These are phyloP conservation scores for Kregervanrija pseudodelftensis DNA, from an alignment of 805 yeast genomes.

Conservation along the genomic window DNA sequence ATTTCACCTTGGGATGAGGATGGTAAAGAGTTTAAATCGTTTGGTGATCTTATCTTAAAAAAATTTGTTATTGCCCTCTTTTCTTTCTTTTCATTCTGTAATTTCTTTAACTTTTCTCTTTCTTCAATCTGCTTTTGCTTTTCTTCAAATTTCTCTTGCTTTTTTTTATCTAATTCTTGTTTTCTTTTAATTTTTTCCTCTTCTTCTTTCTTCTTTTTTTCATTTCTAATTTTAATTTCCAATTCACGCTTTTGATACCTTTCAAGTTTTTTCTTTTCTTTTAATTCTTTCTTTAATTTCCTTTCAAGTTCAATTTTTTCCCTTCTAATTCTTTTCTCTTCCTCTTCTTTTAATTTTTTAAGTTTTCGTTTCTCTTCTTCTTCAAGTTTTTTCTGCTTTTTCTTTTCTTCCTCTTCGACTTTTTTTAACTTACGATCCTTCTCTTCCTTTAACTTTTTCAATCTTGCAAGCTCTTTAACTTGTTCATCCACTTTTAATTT, in stretches of 20 bases:
- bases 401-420: neutral
- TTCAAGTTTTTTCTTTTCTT: constrained; percentile 22
- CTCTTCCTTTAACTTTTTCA: neutral
- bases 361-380: constrained; percentile 7
- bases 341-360: constrained; percentile 10
- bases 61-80: constrained; percentile 28
- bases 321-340: constrained; percentile 7
- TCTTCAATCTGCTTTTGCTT: constrained; percentile 17
- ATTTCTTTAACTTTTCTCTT: constrained; percentile 14
- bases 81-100: constrained; percentile 18
- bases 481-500: neutral
- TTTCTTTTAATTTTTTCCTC: constrained; percentile 25
- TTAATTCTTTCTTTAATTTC: constrained; percentile 11
- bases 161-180: constrained; percentile 25
- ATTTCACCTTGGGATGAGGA: no score
- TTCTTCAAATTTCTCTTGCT: constrained; percentile 14
- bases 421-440: neutral
- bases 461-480: neutral
- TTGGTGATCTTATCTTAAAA: constrained; percentile 21
- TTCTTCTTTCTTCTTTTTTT: constrained; percentile 25
- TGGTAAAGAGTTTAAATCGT: no score
- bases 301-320: constrained; percentile 12
- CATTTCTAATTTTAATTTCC: constrained; percentile 19
- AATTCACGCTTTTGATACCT: constrained; percentile 22
- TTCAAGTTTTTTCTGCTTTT: constrained; percentile 3